Base-by-base conservation (phyloP, 164 flowering plant genomes). In the Umbilicus rupestris region DNA sequence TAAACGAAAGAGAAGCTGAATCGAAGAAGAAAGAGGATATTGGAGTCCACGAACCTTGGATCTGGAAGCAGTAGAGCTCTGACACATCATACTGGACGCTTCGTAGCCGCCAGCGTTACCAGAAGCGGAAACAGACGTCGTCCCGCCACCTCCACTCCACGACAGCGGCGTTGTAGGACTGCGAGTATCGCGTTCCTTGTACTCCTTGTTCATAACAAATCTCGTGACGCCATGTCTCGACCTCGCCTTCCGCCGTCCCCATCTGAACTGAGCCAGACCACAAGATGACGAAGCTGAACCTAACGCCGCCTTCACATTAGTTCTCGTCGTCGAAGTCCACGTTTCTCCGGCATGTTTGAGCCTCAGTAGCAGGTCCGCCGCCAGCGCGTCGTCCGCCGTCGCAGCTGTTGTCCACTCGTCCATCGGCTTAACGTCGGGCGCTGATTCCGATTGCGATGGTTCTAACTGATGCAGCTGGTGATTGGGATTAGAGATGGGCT, bases 161-260 rank as follows among this genome's bases (percentile, higher is more conserved):
- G 86, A 83, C 30, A 85, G 81, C 2, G 90, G 90, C 45, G 90
- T 83, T 19, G 82, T 82, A 9, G 90, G 90, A 42, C 87, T 83
- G 24, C 73, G 60, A 26, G 33, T 28, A 26, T 6, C 33, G 19
- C 60, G 60, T 16, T 55, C 29, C 30, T 52, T 24, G 9, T 22
- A 52, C 29, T 8, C 35, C 33, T 55, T 55, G 22, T 30, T 28
- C 31, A 1, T 26, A 2, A 30, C 33, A 55, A 55, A 26, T 28
- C 33, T 55, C 31, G 33, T 55, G 0, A 28, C 60, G 31, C 29
- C 60, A 28, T 33, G 60, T 4, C 19, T 55, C 60, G 60, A 55
- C 60, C 60, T 55, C 60, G 33, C 35, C 33, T 16, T 55, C 5
- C 60, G 16, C 6, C n/a, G 60, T 55, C 60, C 60, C 60, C 60